Base-by-base conservation (phyloP, 495 filamentous ascomycete genomes). In the Penicillium tannophilum region DNA sequence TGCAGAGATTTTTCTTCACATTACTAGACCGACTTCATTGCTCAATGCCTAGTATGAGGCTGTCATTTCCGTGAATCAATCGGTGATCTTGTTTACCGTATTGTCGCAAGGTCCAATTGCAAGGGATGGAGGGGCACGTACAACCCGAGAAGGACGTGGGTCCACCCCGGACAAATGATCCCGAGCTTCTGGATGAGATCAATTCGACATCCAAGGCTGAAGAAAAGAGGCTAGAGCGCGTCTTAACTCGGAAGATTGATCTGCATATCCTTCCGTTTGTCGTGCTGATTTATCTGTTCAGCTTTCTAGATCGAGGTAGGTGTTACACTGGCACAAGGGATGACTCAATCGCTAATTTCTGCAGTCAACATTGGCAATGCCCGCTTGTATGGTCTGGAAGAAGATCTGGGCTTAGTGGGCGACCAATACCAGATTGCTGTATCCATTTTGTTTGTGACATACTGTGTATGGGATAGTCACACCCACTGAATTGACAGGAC, bases 361-460 rank as follows among this genome's bases (percentile, higher is more conserved):
- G 43, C 28, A 55, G 88, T 91, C 23, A 91, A 91, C 64, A 92
- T 93, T 59, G 89, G 89, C 55, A 91, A 90, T 74, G 87, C 88
- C 11, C 76, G 86, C 9, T 73, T 92, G 28, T 91, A 90, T 61
- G 76, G 77, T 8, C 55, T 93, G 51, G 88, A 90, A 72, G 74
- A 81, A 51, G 89, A 92, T 58, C 76, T 93, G 8, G 75, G 79
- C 1, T 67, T 90, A 46, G 67, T 73, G 7, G 80, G 82, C 16
- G 79, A 87, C 54, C 83, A 90, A 68, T 92, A 87, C 69, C 85
- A 92, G 69, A 73, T 85, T 31, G 79, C 87, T 24, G 84, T 91
- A 14, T 88, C 84, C 7, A 85, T 90, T 62, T 76, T 93, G 28
- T 93, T 91, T 60, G 86, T 91, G 50, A 89, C 88, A 9, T 89